phyloP scores from a whole-genome alignment of 2,329 filamentous ascomycete species.

The Colletotrichum liriopes region DNA sequence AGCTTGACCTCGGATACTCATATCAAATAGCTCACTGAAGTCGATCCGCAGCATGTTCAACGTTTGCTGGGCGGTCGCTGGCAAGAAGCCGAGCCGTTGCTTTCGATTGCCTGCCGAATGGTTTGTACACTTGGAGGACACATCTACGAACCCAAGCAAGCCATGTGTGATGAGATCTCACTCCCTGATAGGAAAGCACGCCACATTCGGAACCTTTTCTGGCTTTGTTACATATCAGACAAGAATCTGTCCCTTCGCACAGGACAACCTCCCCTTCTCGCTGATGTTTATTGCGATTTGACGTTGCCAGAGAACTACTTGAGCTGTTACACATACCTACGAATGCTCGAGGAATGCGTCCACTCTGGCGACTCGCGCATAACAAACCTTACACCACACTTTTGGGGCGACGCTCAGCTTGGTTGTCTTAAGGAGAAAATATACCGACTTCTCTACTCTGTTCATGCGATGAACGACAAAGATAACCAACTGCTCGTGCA shows the following conservation, averaged over 20 bases:
- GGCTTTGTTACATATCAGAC: slow-evolving; percentile 49
- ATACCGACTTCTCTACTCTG: slow-evolving; percentile 20
- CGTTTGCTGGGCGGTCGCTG: slow-evolving; percentile 1
- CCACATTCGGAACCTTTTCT: slow-evolving; percentile 46
- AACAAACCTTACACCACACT: not conserved
- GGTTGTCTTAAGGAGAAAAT: slow-evolving; percentile 22
- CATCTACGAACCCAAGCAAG: not conserved
- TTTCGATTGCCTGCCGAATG: slow-evolving; percentile 10
- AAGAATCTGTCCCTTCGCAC: slow-evolving; percentile 48
- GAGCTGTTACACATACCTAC: not conserved
- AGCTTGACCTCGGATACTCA: not conserved
- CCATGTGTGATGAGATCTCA: no score
- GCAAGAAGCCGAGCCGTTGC: slow-evolving; percentile 16
- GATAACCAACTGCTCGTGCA: slow-evolving; percentile 41
- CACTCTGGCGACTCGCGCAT: not conserved
- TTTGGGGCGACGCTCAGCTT: slow-evolving; percentile 1
- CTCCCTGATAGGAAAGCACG: not conserved
- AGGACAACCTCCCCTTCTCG: slow-evolving; percentile 46
- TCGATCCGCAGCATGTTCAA: not conserved
- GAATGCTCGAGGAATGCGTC: not conserved
- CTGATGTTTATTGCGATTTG: slow-evolving; percentile 1
- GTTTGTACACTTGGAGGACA: slow-evolving; percentile 14
- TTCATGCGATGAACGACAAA: not conserved
- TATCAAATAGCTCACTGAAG: not conserved
- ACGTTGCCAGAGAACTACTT: not conserved